phyloP scores from a whole-genome alignment of 2,329 filamentous ascomycete species.

The Botrytis paeoniae region DNA sequence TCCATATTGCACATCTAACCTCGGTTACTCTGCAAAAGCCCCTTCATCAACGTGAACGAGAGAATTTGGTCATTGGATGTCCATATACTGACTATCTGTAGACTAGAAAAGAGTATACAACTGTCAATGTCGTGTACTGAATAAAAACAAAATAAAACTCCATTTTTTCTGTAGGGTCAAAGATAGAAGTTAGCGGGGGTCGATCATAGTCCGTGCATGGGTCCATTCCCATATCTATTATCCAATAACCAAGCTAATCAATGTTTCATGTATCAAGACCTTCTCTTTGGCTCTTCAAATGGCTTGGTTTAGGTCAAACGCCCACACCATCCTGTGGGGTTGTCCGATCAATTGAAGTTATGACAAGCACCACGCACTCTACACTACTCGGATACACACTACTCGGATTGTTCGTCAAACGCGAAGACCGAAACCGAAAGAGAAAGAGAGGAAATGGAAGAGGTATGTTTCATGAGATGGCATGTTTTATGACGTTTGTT shows the following conservation, averaged over 20 bases:
- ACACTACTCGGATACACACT: neutral
- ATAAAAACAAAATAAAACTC: neutral
- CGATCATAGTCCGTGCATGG: constrained; percentile 11
- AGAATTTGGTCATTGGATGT: neutral
- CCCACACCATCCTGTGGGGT: constrained; percentile 8
- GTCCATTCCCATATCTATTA: neutral
- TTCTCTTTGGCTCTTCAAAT: neutral
- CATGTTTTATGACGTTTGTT: neutral
- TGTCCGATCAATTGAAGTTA: constrained; percentile 11
- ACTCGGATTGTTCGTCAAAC: constrained; percentile 7
- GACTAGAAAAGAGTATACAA: neutral
- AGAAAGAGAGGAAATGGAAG: neutral
- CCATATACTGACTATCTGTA: neutral
- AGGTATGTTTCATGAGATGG: neutral
- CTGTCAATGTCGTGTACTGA: neutral
- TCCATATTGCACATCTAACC: neutral
- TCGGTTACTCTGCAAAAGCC: neutral
- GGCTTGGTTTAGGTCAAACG: neutral
- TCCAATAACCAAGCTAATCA: neutral
- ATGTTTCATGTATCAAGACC: neutral
- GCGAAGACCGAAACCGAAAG: constrained; percentile 13
- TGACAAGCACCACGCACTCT: neutral
- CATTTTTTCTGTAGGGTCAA: neutral
- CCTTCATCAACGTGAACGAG: neutral
- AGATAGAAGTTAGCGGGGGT: neutral